Evolutionary conservation across 2,329 filamentous ascomycete genomes (phyloP).

Genomic region (Diplodia scrobiculata): DNA sequence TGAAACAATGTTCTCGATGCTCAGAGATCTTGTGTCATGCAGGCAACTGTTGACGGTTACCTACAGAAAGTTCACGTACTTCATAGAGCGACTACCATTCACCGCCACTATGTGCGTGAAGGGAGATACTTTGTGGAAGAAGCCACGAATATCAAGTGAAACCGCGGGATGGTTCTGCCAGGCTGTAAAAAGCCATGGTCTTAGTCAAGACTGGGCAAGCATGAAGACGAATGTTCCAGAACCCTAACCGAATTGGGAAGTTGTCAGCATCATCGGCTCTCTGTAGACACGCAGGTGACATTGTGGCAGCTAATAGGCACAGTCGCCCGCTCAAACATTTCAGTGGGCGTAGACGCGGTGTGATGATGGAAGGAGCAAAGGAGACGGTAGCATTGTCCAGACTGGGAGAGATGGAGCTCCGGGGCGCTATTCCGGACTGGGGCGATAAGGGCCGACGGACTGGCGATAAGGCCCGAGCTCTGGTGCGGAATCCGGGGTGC

Average conservation of each 20-base stretch:
- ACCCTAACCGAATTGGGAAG: background rate
- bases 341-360: background rate
- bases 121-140: background rate
- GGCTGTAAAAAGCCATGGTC: too few species aligned
- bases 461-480: background rate
- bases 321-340: background rate
- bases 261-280: background rate
- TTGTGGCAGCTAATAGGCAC: background rate
- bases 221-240: slow-evolving; percentile 5
- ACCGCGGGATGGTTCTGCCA: too few species aligned
- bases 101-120: background rate
- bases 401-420: background rate
- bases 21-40: background rate
- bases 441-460: slow-evolving; percentile 2
- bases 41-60: background rate
- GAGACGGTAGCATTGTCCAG: background rate
- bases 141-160: background rate
- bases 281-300: background rate
- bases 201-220: too few species aligned
- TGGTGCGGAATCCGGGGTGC: slow-evolving; percentile 8
- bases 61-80: background rate
- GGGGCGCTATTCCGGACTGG: background rate
- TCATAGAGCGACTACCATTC: background rate
- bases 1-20: background rate
- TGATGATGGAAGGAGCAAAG: background rate